Percentiles rank a stretch among this genome's conserved stretches.
Conservation (phyloP, 208 protist species). For the Leishmania braziliensis region DNA sequence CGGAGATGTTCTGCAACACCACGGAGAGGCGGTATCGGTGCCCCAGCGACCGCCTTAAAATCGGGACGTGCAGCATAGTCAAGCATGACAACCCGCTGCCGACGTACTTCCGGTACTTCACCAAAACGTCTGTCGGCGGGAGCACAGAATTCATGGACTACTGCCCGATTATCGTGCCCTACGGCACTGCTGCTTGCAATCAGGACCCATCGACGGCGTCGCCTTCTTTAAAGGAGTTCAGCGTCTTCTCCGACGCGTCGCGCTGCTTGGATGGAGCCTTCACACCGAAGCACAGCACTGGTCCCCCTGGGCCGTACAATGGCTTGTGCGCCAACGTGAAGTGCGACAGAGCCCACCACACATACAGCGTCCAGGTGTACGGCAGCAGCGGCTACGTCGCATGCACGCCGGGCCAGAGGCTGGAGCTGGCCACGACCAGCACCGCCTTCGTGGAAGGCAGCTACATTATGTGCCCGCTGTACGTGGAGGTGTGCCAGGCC, state of each 20-base stretch:
- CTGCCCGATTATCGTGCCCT: not conserved
- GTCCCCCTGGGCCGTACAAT: not conserved
- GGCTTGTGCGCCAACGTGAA: not conserved
- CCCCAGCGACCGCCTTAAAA: not conserved
- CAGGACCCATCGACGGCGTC: not conserved
- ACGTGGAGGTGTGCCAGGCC: too few species aligned
- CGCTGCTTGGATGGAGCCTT: not conserved
- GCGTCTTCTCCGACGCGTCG: not conserved
- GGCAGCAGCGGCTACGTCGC: not conserved
- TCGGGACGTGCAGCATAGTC: too few species aligned
- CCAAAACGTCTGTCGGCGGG: too few species aligned
- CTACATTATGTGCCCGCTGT: not conserved
- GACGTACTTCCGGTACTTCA: slow-evolving; percentile 30
- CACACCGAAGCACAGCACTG: too few species aligned
- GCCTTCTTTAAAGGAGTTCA: not conserved
- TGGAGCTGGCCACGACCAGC: not conserved
- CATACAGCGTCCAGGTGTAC: not conserved
- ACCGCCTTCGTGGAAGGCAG: not conserved
- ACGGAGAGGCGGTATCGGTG: too few species aligned
- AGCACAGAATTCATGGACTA: too few species aligned
- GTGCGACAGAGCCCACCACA: not conserved
- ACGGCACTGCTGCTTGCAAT: not conserved
- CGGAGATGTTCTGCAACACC: slow-evolving; percentile 50
- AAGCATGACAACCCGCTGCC: too few species aligned
- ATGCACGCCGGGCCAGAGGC: not conserved